A percentile compares a stretch with the other conserved stretches of the same genome.
Evolutionary conservation across 129 eudicot species (phyloP).

Genomic region (Sambucus nigra): DNA sequence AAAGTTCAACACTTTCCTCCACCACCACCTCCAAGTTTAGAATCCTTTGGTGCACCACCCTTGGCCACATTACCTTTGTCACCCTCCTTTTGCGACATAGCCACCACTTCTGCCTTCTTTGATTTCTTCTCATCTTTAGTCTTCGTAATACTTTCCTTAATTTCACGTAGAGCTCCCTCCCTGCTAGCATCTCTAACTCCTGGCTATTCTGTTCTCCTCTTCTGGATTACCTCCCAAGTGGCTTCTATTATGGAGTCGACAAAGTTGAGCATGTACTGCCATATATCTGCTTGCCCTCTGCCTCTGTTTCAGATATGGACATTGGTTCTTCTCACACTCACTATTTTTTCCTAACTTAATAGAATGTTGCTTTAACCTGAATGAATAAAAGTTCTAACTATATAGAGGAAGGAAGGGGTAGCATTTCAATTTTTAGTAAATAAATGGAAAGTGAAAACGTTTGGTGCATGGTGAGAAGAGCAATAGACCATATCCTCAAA

Average conservation of each 20-base stretch:
- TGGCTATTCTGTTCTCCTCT: neutral
- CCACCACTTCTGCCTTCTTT: neutral
- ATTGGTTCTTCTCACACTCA: no score
- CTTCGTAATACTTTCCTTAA: slow-evolving; percentile 6
- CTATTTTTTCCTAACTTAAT: no score
- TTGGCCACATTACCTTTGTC: neutral
- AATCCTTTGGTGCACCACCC: neutral
- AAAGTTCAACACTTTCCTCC: neutral
- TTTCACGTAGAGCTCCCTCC: slow-evolving; percentile 4
- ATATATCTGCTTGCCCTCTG: no score
- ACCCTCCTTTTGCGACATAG: neutral
- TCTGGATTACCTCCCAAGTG: slow-evolving; percentile 1
- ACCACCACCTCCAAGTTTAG: slow-evolving; percentile 6
- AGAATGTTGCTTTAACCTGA: no score
- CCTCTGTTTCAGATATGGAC: no score
- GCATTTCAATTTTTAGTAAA: no score
- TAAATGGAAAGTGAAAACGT: no score
- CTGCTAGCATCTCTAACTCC: neutral
- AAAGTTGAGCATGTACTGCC: no score
- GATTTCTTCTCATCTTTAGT: slow-evolving; percentile 6
- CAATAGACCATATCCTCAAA: no score
- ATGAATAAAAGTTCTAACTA: no score
- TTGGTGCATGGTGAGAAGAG: no score
- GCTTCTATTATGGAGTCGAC: slow-evolving; percentile 1
- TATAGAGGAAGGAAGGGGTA: no score